These are phyloP conservation scores for Beauveria sp. DNA, from an alignment of 2,329 filamentous ascomycete species.

Conservation along the genomic window DNA sequence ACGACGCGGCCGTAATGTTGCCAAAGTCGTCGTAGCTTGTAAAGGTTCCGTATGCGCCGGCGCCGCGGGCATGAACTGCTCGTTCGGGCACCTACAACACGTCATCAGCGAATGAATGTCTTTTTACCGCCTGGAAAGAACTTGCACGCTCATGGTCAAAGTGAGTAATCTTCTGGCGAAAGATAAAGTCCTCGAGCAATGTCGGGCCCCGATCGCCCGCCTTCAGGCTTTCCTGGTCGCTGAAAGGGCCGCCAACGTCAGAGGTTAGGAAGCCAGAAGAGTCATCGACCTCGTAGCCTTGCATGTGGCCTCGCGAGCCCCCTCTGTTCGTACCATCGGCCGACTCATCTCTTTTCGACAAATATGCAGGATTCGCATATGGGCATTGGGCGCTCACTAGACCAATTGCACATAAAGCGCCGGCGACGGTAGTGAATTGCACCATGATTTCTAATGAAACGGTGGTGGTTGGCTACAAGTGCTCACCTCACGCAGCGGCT, in stretches of 20 bases:
- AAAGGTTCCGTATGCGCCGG: slow-evolving; percentile 64
- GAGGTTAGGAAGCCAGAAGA: slow-evolving; percentile 51
- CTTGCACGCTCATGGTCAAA: slow-evolving; percentile 64
- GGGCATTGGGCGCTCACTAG: slow-evolving; percentile 26
- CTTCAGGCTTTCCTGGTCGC: slow-evolving; percentile 58
- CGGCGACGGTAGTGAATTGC: slow-evolving; percentile 16
- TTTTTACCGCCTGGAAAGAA: neutral
- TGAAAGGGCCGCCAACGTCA: slow-evolving; percentile 61
- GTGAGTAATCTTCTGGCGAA: slow-evolving; percentile 63
- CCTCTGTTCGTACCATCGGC: slow-evolving; percentile 9
- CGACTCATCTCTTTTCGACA: slow-evolving; percentile 19
- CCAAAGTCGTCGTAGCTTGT: slow-evolving; percentile 58
- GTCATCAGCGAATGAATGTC: neutral
- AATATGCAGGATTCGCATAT: slow-evolving; percentile 22
- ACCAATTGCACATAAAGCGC: slow-evolving; percentile 20
- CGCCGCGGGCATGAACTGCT: slow-evolving; percentile 63
- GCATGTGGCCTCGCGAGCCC: slow-evolving; percentile 24
- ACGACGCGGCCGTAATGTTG: slow-evolving; percentile 62
- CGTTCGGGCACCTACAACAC: slow-evolving; percentile 45
- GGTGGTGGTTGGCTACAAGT: neutral
- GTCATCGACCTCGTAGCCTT: slow-evolving; percentile 42
- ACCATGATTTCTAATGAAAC: slow-evolving; percentile 19
- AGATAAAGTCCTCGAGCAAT: slow-evolving; percentile 64
- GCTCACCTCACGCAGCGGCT: neutral
- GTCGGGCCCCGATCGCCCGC: slow-evolving; percentile 61